phyloP scores from a whole-genome alignment of 805 yeast genomes.

The Zygoascus flipseniorum region DNA sequence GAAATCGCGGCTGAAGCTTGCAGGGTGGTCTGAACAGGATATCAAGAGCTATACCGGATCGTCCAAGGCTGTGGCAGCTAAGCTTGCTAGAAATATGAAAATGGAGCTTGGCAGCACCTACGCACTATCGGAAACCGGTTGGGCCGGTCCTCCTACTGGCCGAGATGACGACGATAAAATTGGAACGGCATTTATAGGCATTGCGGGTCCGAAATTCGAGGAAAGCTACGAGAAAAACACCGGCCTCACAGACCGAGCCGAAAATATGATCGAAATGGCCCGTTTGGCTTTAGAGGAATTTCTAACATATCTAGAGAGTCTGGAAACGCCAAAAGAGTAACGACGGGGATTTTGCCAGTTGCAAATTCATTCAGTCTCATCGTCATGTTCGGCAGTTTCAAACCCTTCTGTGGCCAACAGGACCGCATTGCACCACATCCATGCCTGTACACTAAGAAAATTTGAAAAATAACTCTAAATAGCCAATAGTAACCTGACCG shows the following conservation, averaged over 20 bases:
- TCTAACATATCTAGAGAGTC: constrained; percentile 31
- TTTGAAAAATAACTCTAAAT: too few species aligned
- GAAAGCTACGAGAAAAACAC: constrained; percentile 44
- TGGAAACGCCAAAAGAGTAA: not conserved
- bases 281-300: constrained; percentile 53
- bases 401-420: too few species aligned
- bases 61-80: constrained; percentile 60
- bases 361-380: too few species aligned
- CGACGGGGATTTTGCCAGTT: not conserved
- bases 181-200: constrained; percentile 67
- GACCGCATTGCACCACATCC: too few species aligned
- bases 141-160: constrained; percentile 62
- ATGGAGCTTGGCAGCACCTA: constrained; percentile 78
- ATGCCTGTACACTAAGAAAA: too few species aligned
- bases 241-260: constrained; percentile 42
- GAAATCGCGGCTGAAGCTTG: constrained; percentile 59
- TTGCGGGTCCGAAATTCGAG: constrained; percentile 51
- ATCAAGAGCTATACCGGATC: constrained; percentile 75
- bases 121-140: constrained; percentile 78
- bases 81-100: constrained; percentile 69
- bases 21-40: constrained; percentile 73
- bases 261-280: constrained; percentile 74
- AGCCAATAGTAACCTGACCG: too few species aligned
- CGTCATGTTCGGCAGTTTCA: too few species aligned
- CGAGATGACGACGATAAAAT: constrained; percentile 23